phyloP scores from a whole-genome alignment of 2,329 filamentous ascomycete genomes.

The Tolypocladium inflatum region DNA sequence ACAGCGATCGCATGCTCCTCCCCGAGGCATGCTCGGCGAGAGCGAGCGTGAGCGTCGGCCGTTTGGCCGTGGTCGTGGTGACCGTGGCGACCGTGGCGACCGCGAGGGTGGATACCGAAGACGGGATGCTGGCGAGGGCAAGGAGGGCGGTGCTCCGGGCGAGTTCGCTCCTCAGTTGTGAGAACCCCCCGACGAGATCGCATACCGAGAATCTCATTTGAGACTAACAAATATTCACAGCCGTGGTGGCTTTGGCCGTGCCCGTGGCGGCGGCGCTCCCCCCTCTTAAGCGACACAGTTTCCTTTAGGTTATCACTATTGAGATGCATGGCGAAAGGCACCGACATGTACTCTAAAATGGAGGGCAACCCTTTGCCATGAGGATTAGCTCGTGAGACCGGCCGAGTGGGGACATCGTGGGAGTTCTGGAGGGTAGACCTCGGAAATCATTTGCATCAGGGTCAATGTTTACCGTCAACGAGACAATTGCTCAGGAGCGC shows the following conservation, averaged over 20 bases:
- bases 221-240: slow-evolving; percentile 24
- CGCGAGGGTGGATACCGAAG: slow-evolving; percentile 88
- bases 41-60: slow-evolving; percentile 71
- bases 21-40: slow-evolving; percentile 96
- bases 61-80: slow-evolving; percentile 68
- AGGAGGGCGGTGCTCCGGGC: slow-evolving; percentile 86
- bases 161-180: slow-evolving; percentile 88
- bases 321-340: slow-evolving; percentile 32
- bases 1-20: slow-evolving; percentile 95
- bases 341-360: slow-evolving; percentile 39
- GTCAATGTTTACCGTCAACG: slow-evolving; percentile 29
- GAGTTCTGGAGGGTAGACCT: slow-evolving; percentile 38
- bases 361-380: slow-evolving; percentile 29
- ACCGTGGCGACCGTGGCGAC: slow-evolving; percentile 61
- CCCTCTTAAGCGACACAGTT: slow-evolving; percentile 45
- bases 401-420: slow-evolving; percentile 31
- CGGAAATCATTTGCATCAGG: slow-evolving; percentile 39
- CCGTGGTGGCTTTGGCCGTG: slow-evolving; percentile 85
- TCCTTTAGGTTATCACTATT: slow-evolving; percentile 32
- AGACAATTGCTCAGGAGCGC: slow-evolving; percentile 17
- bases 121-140: slow-evolving; percentile 76
- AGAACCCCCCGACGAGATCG: slow-evolving; percentile 25
- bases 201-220: background rate
- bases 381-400: slow-evolving; percentile 29
- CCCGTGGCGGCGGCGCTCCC: slow-evolving; percentile 63